Evolutionary conservation across 495 filamentous ascomycete species (phyloP), one percentile per base, ranked within the genome.

Genomic region (Tuber brumale): DNA sequence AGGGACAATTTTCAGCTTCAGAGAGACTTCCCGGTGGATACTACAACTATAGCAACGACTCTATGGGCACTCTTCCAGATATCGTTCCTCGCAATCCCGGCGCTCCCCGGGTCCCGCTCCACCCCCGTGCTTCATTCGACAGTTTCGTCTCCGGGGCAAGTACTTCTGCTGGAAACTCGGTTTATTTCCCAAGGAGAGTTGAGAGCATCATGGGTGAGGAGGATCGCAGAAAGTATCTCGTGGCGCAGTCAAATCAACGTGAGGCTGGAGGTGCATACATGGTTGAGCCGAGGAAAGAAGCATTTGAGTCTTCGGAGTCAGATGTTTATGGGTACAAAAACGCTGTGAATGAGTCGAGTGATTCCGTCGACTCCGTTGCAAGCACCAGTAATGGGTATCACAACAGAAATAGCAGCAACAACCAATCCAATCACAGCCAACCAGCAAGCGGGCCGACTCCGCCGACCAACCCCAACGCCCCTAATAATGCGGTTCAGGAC

Each of bases 151-250:
- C 91, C 0, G 86, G 84, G 0, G 87, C 86, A 23, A 91, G 89
- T 6, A 88, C 85, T 4, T 86, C 84, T 69, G 81, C 81, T 39
- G 81, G 81, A 18, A 89, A 89, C 76, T 92, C 91, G 0, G 86
- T 95, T 35, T 91, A 90, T 79, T 83, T 92, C 80, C 94, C 94
- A 3, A 87, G 89, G 35, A 88, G 91, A 51, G 92, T 97, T 14
- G 95, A 97, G 77, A 93, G 89, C 82, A 88, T 97, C 78, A 92
- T 95, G 89, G 91, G 89, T 57, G 91, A 92, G 37, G 91, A 94
- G 84, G 92, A 94, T 79, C 86, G 89, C 43, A 87, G 86, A 76
- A 94, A 92, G 81, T 90, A 92, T 74, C 86, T 89, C 75, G 86
- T 91, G 81, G 91, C 91, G 14, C 90, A 90, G 81, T 88, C 91